Percentiles rank a stretch among this genome's conserved stretches.
Evolutionary conservation across 2,329 filamentous ascomycete genomes (phyloP).

Genomic region (Diaporthe longicolla): DNA sequence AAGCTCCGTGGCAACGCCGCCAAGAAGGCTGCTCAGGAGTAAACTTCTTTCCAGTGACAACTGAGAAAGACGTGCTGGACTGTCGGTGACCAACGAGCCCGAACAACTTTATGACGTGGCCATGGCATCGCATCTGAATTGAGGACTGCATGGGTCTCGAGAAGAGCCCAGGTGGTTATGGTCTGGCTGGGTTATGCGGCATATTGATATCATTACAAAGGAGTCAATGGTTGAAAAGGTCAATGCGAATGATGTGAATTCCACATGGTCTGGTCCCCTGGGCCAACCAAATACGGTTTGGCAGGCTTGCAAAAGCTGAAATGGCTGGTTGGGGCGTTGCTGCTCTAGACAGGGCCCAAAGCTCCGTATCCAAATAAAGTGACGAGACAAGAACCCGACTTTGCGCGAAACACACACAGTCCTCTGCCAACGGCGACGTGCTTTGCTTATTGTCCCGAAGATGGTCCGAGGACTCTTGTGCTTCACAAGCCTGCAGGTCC

Average conservation of each 20-base stretch:
- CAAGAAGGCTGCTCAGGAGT: conserved; percentile 74
- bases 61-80: conserved; percentile 24
- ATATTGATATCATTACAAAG: conserved; percentile 42
- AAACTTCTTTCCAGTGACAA: conserved; percentile 43
- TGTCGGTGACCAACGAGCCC: conserved; percentile 35
- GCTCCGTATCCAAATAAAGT: conserved; percentile 35
- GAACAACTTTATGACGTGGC: conserved; percentile 7
- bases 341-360: neutral
- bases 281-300: neutral
- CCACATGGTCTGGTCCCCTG: conserved; percentile 21
- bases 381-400: conserved; percentile 19
- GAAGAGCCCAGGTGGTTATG: conserved; percentile 21
- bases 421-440: neutral
- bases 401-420: neutral
- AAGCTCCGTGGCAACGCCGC: conserved; percentile 88
- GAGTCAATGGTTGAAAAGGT: conserved; percentile 43
- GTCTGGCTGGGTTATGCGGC: conserved; percentile 37
- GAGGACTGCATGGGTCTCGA: conserved; percentile 21
- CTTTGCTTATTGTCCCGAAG: conserved; percentile 5
- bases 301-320: conserved; percentile 22
- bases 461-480: conserved; percentile 10
- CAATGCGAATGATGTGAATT: conserved; percentile 41
- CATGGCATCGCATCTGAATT: conserved; percentile 35
- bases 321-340: neutral
- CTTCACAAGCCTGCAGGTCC: conserved; percentile 26